A percentile compares a stretch with the other conserved stretches of the same genome.
Evolutionary conservation across 2,329 filamentous ascomycete species (phyloP).

Genomic region (Exserohilum rostratum): DNA sequence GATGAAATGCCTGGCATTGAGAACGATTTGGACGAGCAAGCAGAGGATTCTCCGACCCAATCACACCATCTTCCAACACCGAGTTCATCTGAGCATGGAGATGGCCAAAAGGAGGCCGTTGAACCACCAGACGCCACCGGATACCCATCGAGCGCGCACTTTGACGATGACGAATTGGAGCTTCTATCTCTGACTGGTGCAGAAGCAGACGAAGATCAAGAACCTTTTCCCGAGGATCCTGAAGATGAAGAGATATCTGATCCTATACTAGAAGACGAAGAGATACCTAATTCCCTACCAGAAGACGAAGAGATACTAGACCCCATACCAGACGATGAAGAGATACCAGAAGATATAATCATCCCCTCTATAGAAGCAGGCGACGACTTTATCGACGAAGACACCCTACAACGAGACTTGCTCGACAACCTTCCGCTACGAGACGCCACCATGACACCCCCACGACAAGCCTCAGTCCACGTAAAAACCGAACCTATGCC

Average conservation of each 20-base stretch:
- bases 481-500: slow-evolving; percentile 10
- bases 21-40: background rate
- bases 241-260: slow-evolving; percentile 8
- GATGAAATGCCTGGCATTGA: background rate
- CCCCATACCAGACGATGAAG: slow-evolving; percentile 14
- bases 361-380: slow-evolving; percentile 33
- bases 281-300: too few relatives aligned
- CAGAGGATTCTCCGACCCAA: slow-evolving; percentile 1
- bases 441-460: background rate
- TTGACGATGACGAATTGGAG: slow-evolving; percentile 36
- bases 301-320: slow-evolving; percentile 8
- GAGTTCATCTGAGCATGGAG: slow-evolving; percentile 29
- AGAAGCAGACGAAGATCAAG: slow-evolving; percentile 15
- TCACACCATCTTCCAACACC: slow-evolving; percentile 39
- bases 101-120: background rate
- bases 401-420: slow-evolving; percentile 18
- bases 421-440: slow-evolving; percentile 13
- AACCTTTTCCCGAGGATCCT: background rate
- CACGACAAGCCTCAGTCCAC: background rate
- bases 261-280: slow-evolving; percentile 18
- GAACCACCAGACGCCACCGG: background rate
- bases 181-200: slow-evolving; percentile 32
- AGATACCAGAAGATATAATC: too few relatives aligned
- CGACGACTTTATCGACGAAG: slow-evolving; percentile 20
- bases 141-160: slow-evolving; percentile 28